Evolutionary conservation across 2,329 filamentous ascomycete species (phyloP), one percentile per base, ranked within the genome.

Genomic region (Juglanconis juglandina): DNA sequence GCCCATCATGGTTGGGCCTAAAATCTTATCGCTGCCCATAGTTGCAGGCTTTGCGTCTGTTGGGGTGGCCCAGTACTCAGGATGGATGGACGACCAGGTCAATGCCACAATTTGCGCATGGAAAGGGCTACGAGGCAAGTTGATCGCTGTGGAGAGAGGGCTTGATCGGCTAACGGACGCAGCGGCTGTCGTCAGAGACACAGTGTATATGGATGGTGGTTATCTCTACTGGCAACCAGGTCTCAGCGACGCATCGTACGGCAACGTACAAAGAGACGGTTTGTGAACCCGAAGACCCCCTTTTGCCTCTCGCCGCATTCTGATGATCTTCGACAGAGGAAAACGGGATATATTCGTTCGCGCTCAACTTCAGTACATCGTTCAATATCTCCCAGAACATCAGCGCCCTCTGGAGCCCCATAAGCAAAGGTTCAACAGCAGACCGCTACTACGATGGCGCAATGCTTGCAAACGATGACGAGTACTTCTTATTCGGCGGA

Each of bases 401-500:
- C 51, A 86, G 80, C 14, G 69, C 67, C 0, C 69, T 87, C 9
- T 76, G 90, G 17, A 69, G 71, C 1, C 62, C 70, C 0, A 76
- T 68, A 41, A 32, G 24, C 34, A 63, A 61, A 52, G 76, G 76
- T 3, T 71, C 71, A 17, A 76, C 76, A 37, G 84, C 81, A 63
- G 82, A 82, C 63, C 62, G 81, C 49, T 88, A 82, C 63, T 63
- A 77, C 14, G 86, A 89, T 62, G 88, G 88, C 2, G 83, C 77
- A 7, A 82, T 91, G 74, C 80, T 91, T 37, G 81, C 79, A 52
- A 91, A 90, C 65, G 76, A 90, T 60, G 73, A 80, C 53, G 80
- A 88, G 62, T 86, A 86, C 66, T 86, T 81, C 66, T 75, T 87
- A 2, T 91, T 87, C 57, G 88, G 88, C 17, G 88, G 88, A 0